Evolutionary conservation across 1,139 yeast species (phyloP).

Genomic region (Kluyveromyces marxianus): DNA sequence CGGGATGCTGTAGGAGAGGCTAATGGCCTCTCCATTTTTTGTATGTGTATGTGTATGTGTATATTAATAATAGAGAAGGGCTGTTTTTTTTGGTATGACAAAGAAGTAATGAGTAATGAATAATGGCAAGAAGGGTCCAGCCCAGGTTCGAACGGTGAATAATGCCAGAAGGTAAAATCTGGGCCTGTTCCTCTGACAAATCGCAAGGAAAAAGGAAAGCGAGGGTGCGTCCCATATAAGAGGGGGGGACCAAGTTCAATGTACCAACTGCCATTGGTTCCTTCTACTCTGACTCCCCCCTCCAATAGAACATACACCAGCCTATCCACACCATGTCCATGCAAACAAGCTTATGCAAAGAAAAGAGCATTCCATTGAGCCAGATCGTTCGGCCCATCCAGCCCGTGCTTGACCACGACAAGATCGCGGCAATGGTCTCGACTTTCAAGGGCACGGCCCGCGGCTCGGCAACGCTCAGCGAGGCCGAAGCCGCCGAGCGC

Average conservation of each 20-base stretch:
- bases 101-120: neutral
- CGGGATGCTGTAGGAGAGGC: constrained; percentile 52
- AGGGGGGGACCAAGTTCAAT: neutral
- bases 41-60: too few species aligned
- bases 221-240: too few species aligned
- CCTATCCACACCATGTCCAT: constrained; percentile 33
- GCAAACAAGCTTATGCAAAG: constrained; percentile 40
- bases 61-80: neutral
- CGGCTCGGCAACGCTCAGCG: constrained; percentile 55
- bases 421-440: constrained; percentile 73
- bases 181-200: too few species aligned
- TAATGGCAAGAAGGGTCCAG: neutral
- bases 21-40: neutral
- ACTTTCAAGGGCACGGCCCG: constrained; percentile 58
- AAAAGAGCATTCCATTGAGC: constrained; percentile 53
- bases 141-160: neutral
- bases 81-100: neutral
- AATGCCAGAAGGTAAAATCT: neutral
- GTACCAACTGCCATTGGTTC: too few species aligned
- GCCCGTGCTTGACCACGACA: constrained; percentile 66
- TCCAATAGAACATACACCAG: neutral
- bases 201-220: too few species aligned
- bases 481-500: constrained; percentile 36
- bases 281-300: neutral
- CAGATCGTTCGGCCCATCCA: constrained; percentile 73